Evolutionary conservation across 108 stramenopile species (phyloP).

Genomic region (Thalassiosira profunda): DNA sequence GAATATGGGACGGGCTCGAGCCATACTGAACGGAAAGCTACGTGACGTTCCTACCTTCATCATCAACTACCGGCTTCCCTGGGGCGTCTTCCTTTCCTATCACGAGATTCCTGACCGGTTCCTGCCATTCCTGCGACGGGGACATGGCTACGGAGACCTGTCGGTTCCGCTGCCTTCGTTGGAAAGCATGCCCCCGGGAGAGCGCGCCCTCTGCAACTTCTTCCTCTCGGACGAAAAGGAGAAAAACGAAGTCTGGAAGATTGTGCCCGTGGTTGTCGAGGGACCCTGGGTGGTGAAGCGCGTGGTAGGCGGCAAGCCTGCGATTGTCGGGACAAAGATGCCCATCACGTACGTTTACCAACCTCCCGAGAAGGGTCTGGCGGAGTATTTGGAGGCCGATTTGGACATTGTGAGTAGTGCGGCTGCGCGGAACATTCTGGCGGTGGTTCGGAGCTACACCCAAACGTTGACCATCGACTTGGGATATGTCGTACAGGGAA

Average conservation of each 20-base stretch:
- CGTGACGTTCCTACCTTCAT: constrained; percentile 84
- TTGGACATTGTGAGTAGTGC: constrained; percentile 84
- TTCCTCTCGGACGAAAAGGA: constrained; percentile 52
- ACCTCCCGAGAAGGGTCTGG: constrained; percentile 47
- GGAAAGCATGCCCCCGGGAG: constrained; percentile 53
- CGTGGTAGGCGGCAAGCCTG: constrained; percentile 85
- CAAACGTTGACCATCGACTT: constrained; percentile 81
- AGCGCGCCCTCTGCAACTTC: constrained; percentile 65
- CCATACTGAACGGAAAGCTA: constrained; percentile 70
- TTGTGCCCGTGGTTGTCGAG: constrained; percentile 81
- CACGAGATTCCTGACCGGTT: constrained; percentile 85
- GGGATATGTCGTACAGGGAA: constrained; percentile 86
- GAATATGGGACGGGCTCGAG: constrained; percentile 70
- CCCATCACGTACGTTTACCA: constrained; percentile 69
- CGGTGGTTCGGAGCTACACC: constrained; percentile 76
- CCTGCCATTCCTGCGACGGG: constrained; percentile 59
- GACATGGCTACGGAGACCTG: constrained; percentile 48
- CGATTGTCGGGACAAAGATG: constrained; percentile 81
- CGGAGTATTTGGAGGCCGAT: constrained; percentile 83
- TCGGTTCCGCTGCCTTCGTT: constrained; percentile 45
- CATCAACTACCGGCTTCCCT: constrained; percentile 91
- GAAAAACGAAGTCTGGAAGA: constrained; percentile 71
- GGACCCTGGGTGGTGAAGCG: constrained; percentile 89
- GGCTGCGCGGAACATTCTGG: constrained; percentile 85
- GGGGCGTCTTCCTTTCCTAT: constrained; percentile 86